phyloP scores from a whole-genome alignment of 2,329 filamentous ascomycete species.

The Fusarium musae region DNA sequence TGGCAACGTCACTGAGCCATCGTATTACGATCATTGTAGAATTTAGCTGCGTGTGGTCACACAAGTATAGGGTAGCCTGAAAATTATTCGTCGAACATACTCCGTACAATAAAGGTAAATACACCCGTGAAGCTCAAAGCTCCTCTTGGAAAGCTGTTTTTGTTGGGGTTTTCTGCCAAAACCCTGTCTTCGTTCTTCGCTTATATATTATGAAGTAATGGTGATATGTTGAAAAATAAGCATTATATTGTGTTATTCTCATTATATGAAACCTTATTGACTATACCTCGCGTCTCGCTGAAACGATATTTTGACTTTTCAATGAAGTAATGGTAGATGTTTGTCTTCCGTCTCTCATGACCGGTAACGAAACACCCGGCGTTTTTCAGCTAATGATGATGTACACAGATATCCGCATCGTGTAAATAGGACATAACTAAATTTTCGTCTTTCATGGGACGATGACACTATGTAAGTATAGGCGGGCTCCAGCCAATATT shows the following conservation, averaged over 20 bases:
- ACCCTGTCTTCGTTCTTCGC: background rate
- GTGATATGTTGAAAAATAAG: too few relatives aligned
- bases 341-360: background rate
- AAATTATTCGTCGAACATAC: too few relatives aligned
- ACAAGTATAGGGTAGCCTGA: background rate
- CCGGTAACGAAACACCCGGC: background rate
- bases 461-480: background rate
- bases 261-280: too few relatives aligned
- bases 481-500: background rate
- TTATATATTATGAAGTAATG: background rate
- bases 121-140: background rate
- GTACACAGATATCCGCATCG: background rate
- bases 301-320: too few relatives aligned
- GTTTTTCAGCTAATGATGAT: background rate
- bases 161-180: background rate
- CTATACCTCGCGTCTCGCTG: too few relatives aligned
- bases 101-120: background rate
- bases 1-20: background rate
- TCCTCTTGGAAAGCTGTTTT: background rate
- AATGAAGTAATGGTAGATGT: background rate
- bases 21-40: background rate
- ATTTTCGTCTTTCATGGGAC: background rate
- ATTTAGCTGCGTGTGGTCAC: background rate
- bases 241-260: too few relatives aligned
- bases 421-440: background rate